These are phyloP conservation scores for Lachancea thermotolerans DNA, from an alignment of 805 yeast genomes.

Conservation along the genomic window DNA sequence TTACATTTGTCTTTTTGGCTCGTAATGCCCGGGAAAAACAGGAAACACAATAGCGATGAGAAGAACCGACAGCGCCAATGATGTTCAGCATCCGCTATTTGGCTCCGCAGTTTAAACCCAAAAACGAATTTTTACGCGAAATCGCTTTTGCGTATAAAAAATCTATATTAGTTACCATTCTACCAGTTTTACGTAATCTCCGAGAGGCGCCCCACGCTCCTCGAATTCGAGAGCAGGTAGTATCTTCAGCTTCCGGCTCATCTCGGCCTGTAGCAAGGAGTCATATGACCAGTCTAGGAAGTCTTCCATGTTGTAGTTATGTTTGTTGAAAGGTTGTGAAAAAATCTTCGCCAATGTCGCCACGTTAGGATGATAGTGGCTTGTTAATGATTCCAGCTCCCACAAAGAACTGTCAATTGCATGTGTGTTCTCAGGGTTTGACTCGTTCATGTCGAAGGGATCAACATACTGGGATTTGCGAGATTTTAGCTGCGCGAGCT, in stretches of 20 bases:
- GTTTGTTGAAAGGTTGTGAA: slow-evolving; percentile 83
- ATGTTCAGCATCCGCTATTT: not conserved
- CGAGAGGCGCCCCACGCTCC: slow-evolving; percentile 17
- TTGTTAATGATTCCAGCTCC: slow-evolving; percentile 76
- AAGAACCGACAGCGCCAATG: not conserved
- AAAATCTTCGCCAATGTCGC: slow-evolving; percentile 86
- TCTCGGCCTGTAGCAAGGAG: slow-evolving; percentile 56
- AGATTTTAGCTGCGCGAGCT: slow-evolving; percentile 21
- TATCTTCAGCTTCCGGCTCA: slow-evolving; percentile 55
- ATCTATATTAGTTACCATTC: slow-evolving; percentile 17
- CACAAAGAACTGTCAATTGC: slow-evolving; percentile 85
- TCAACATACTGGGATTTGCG: slow-evolving; percentile 40
- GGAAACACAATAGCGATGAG: not conserved
- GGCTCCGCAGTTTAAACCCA: too few species aligned
- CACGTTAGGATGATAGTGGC: slow-evolving; percentile 92
- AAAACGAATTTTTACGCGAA: not conserved
- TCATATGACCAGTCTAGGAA: slow-evolving; percentile 87
- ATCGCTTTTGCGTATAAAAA: too few species aligned
- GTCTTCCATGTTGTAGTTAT: slow-evolving; percentile 84
- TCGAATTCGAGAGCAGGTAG: slow-evolving; percentile 78
- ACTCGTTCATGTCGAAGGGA: slow-evolving; percentile 57
- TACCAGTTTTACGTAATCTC: slow-evolving; percentile 17
- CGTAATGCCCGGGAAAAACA: too few species aligned
- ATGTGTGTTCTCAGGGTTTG: slow-evolving; percentile 68
- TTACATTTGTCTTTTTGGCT: not conserved